phyloP scores from a whole-genome alignment of 192 early-diverging fungal species.

The Rhizophagus clarus region DNA sequence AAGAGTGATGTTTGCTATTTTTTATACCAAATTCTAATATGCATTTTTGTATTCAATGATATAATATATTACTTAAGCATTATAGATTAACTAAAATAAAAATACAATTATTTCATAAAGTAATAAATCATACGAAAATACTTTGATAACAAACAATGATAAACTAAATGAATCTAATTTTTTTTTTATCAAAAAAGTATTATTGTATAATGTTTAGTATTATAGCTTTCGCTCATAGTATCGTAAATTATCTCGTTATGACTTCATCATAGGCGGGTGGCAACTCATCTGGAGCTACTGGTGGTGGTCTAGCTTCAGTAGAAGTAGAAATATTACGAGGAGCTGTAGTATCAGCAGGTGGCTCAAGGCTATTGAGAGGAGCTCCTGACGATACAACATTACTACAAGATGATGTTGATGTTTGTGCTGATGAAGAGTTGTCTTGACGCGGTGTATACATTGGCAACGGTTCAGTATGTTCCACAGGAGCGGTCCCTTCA shows the following conservation, averaged over 20 bases:
- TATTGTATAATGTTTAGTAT: neutral
- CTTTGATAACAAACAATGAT: too few relatives aligned
- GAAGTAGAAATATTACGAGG: neutral
- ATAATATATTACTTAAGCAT: too few relatives aligned
- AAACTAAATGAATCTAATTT: too few relatives aligned
- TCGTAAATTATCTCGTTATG: neutral
- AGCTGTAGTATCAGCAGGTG: neutral
- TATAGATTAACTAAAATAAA: too few relatives aligned
- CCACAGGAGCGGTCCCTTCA: conserved; percentile 32
- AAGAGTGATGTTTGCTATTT: too few relatives aligned
- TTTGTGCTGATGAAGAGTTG: neutral
- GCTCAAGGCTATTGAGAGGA: neutral
- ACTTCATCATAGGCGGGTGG: neutral
- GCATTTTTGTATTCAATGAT: too few relatives aligned
- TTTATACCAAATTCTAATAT: too few relatives aligned
- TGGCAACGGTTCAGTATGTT: conserved; percentile 40
- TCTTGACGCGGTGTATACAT: conserved; percentile 36
- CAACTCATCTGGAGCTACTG: neutral
- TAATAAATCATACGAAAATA: too few relatives aligned
- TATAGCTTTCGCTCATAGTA: neutral
- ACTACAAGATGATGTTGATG: neutral
- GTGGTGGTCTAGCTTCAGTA: neutral
- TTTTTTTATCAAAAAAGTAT: too few relatives aligned
- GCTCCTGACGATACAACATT: neutral
- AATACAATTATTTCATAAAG: too few relatives aligned